Evolutionary conservation across 495 filamentous ascomycete genomes (phyloP).

Genomic region (Pyrenula aspistea): DNA sequence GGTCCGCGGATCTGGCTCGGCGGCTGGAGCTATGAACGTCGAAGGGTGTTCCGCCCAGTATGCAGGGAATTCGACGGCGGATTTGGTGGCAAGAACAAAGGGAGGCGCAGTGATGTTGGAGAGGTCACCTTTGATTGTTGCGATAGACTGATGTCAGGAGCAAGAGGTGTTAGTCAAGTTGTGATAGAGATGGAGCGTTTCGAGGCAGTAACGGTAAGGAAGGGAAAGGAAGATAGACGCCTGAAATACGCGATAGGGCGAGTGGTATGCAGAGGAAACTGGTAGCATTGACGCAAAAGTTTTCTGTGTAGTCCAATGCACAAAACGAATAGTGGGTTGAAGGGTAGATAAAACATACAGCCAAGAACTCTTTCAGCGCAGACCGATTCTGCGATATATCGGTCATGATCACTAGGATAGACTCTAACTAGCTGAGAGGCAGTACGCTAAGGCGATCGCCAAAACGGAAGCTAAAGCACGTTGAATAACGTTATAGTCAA

Average conservation of each 20-base stretch:
- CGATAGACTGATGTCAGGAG: slow-evolving; percentile 60
- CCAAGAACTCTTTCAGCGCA: not conserved
- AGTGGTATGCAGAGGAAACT: slow-evolving; percentile 2
- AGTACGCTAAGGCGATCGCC: no score
- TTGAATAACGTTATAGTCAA: no score
- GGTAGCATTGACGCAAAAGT: no score
- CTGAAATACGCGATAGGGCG: no score
- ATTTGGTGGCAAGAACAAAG: slow-evolving; percentile 71
- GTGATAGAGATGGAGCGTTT: no score
- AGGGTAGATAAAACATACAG: slow-evolving; percentile 11
- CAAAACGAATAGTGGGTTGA: no score
- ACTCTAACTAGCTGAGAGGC: no score
- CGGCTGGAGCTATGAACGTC: slow-evolving; percentile 60
- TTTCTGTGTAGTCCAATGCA: no score
- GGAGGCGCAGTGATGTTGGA: slow-evolving; percentile 72
- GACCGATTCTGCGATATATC: not conserved
- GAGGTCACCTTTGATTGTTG: slow-evolving; percentile 76
- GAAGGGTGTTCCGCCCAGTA: slow-evolving; percentile 79
- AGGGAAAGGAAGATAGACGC: no score
- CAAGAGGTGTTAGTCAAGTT: no score
- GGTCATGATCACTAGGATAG: not conserved
- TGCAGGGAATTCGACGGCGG: slow-evolving; percentile 68
- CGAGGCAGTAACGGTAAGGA: no score
- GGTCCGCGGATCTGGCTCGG: slow-evolving; percentile 55
- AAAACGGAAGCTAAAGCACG: no score